Evolutionary conservation across 768 basidiomycete genomes (phyloP).

Genomic region (Collybia mongolica): DNA sequence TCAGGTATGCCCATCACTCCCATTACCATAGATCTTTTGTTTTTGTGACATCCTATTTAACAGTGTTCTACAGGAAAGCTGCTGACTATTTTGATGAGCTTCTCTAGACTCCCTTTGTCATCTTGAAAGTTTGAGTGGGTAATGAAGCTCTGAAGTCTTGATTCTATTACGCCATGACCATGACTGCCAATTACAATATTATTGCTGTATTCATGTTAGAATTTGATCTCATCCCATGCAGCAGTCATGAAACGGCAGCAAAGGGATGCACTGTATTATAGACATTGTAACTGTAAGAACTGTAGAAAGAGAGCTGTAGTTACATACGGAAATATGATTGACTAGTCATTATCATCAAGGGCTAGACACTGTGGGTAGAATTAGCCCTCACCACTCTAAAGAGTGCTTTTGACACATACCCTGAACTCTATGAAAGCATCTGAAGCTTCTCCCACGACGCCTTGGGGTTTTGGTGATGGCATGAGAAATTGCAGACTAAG

Average conservation of each 20-base stretch:
- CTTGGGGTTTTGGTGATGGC: constrained; percentile 49
- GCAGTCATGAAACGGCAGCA: too few species aligned
- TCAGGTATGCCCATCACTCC: constrained; percentile 8
- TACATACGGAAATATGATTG: too few species aligned
- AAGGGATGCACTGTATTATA: too few species aligned
- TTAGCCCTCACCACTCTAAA: neutral
- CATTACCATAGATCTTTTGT: too few species aligned
- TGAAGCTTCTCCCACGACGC: constrained; percentile 31
- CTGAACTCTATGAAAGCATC: constrained; percentile 86
- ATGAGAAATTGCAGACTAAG: constrained; percentile 91
- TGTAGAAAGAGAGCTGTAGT: too few species aligned
- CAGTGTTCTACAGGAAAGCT: constrained; percentile 2
- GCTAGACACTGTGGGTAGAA: constrained; percentile 36
- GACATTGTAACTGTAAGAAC: too few species aligned
- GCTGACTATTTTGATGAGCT: constrained; percentile 21
- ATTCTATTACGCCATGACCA: too few species aligned
- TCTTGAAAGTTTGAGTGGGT: neutral
- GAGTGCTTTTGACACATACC: constrained; percentile 44
- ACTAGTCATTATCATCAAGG: constrained; percentile 33
- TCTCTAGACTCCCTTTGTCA: constrained; percentile 2
- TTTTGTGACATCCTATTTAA: too few species aligned
- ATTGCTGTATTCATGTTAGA: too few species aligned
- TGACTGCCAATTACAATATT: too few species aligned
- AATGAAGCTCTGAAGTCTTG: too few species aligned
- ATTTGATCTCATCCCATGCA: too few species aligned